These are phyloP conservation scores for Pseudopithomyces maydicus DNA, from an alignment of 2,329 filamentous ascomycete species.

Conservation along the genomic window DNA sequence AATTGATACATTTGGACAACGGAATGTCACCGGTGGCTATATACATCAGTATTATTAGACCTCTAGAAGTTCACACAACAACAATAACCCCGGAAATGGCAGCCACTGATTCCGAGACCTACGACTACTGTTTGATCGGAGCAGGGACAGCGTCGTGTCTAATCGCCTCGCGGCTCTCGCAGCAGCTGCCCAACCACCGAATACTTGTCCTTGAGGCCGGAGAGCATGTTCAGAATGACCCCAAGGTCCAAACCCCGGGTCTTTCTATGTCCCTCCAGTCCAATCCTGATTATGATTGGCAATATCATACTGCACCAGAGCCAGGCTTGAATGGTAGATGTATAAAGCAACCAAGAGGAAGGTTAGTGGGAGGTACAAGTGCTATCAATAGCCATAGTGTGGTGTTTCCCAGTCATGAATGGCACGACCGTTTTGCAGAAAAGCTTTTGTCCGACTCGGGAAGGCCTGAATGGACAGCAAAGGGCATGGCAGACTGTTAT, in stretches of 20 bases:
- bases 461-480: neutral
- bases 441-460: slow-evolving; percentile 15
- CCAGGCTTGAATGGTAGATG: slow-evolving; percentile 16
- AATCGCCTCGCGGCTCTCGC: slow-evolving; percentile 22
- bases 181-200: slow-evolving; percentile 13
- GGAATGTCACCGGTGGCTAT: too few species aligned
- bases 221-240: slow-evolving; percentile 20
- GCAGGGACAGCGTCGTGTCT: slow-evolving; percentile 24
- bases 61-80: too few species aligned
- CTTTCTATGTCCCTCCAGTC: slow-evolving; percentile 11
- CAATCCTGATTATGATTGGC: slow-evolving; percentile 18
- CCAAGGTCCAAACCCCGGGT: slow-evolving; percentile 20
- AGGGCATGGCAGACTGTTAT: slow-evolving; percentile 20
- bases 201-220: slow-evolving; percentile 23
- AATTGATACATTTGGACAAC: too few species aligned
- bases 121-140: slow-evolving; percentile 22
- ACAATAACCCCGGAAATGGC: too few species aligned
- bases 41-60: too few species aligned
- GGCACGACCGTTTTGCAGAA: slow-evolving; percentile 21
- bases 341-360: slow-evolving; percentile 24
- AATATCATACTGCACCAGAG: slow-evolving; percentile 17
- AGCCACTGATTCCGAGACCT: slow-evolving; percentile 3
- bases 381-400: slow-evolving; percentile 27
- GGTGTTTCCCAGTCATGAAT: slow-evolving; percentile 23
- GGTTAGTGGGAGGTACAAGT: slow-evolving; percentile 22